Percentiles rank a stretch among this genome's conserved stretches.
Conservation (phyloP, 345 rosid genomes). For the Triadica sebifera region DNA sequence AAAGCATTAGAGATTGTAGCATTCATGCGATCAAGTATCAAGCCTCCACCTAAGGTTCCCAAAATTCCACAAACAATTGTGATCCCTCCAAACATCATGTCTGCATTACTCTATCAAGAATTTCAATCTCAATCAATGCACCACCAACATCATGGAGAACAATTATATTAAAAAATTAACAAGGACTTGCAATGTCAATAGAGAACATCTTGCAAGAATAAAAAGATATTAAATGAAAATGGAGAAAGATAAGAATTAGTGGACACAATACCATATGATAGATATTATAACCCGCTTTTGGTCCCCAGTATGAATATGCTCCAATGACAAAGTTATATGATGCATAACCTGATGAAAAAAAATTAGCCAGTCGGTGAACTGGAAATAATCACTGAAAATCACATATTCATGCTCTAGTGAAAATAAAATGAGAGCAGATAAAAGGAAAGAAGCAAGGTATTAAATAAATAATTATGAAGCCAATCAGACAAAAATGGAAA, state of each 20-base stretch:
- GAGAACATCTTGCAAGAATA: not conserved
- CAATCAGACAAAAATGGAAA: not conserved
- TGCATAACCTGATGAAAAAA: slow-evolving; percentile 62
- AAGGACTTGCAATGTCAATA: not conserved
- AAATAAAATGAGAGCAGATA: not conserved
- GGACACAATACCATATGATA: slow-evolving; percentile 12
- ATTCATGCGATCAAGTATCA: slow-evolving; percentile 58
- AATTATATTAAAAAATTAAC: not conserved
- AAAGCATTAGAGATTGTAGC: slow-evolving; percentile 84
- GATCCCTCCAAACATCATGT: slow-evolving; percentile 78
- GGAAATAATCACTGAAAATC: not conserved
- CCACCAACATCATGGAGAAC: slow-evolving; percentile 6
- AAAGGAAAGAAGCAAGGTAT: not conserved
- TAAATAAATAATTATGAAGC: not conserved
- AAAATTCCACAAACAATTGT: slow-evolving; percentile 75
- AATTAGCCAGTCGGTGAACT: not conserved
- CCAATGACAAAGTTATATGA: slow-evolving; percentile 85
- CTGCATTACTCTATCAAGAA: slow-evolving; percentile 64
- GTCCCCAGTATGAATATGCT: slow-evolving; percentile 96
- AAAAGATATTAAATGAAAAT: not conserved
- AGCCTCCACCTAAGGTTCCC: slow-evolving; percentile 87
- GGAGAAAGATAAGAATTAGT: not conserved
- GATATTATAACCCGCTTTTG: slow-evolving; percentile 78
- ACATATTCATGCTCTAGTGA: not conserved
- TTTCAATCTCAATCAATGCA: not conserved